A percentile compares a stretch with the other conserved stretches of the same genome.
These are phyloP conservation scores for Piloderma croceum DNA, from an alignment of 768 basidiomycete genomes.

Conservation along the genomic window DNA sequence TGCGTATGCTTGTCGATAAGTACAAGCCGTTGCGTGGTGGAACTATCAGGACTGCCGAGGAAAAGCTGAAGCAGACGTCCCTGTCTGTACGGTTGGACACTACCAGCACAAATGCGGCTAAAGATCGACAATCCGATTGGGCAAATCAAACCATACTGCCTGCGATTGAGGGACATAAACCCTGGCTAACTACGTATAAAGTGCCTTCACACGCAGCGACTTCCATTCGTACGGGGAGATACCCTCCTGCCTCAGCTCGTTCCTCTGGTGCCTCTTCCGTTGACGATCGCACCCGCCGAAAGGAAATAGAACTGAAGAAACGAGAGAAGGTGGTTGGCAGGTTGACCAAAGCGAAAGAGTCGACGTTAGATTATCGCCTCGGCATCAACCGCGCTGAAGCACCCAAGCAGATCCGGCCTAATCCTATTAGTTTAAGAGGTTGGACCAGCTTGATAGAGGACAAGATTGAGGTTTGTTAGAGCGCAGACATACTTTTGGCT, in stretches of 20 bases:
- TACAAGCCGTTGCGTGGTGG: conserved; percentile 75
- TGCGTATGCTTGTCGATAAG: conserved; percentile 84
- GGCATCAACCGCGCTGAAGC: conserved; percentile 35
- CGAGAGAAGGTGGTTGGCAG: conserved; percentile 49
- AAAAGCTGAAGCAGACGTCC: conserved; percentile 52
- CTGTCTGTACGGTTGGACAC: conserved; percentile 30
- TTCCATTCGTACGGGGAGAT: conserved; percentile 48
- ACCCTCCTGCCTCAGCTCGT: conserved; percentile 27
- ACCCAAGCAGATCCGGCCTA: conserved; percentile 28
- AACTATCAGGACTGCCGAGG: conserved; percentile 53
- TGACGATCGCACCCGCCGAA: conserved; percentile 36
- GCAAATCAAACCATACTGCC: conserved; percentile 49
- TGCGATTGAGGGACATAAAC: conserved; percentile 49
- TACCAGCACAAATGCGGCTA: conserved; percentile 2
- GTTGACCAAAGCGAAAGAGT: conserved; percentile 60
- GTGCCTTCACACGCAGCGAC: conserved; percentile 49
- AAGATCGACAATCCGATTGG: conserved; percentile 28
- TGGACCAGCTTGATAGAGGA: conserved; percentile 77
- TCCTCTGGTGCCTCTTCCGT: conserved; percentile 11
- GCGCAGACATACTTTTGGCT: neutral
- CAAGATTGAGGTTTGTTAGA: conserved; percentile 58
- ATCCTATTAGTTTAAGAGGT: conserved; percentile 63
- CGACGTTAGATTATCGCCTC: conserved; percentile 70
- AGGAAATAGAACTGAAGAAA: conserved; percentile 47
- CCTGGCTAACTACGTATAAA: conserved; percentile 68